Conservation (phyloP, 495 filamentous ascomycete genomes). For the Penicillium atrosanguineum region DNA sequence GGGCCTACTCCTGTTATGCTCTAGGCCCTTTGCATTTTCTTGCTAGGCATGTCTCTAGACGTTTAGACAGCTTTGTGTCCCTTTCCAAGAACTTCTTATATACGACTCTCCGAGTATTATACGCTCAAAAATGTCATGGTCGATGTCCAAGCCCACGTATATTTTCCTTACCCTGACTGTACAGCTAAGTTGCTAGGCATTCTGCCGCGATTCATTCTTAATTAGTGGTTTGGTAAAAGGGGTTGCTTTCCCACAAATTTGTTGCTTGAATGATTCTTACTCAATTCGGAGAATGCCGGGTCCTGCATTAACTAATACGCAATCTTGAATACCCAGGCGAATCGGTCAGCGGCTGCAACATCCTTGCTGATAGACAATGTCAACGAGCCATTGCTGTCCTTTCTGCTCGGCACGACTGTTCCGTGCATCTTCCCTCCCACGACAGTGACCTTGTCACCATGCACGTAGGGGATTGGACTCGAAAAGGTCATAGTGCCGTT, state of each 20-base stretch:
- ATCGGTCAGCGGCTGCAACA: conserved; percentile 38
- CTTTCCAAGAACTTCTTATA: too few species aligned
- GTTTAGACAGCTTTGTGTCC: too few species aligned
- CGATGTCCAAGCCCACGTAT: too few species aligned
- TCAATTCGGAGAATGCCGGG: background rate
- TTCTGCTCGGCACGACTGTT: conserved; percentile 17
- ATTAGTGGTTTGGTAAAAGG: too few species aligned
- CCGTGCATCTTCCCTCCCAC: conserved; percentile 41
- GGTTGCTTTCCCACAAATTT: too few species aligned
- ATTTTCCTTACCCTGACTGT: background rate
- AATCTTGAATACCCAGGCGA: conserved; percentile 53
- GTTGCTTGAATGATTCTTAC: background rate
- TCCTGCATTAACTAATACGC: conserved; percentile 17
- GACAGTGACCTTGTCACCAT: conserved; percentile 44
- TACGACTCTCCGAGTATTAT: too few species aligned
- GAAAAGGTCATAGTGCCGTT: conserved; percentile 35
- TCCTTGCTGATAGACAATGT: conserved; percentile 26
- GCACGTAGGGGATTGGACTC: conserved; percentile 43
- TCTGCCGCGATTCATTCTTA: too few species aligned
- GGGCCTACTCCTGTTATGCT: too few species aligned
- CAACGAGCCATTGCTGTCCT: conserved; percentile 22
- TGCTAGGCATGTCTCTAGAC: too few species aligned
- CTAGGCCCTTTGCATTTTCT: too few species aligned
- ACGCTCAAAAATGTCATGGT: too few species aligned
- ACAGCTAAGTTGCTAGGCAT: too few species aligned